phyloP scores from a whole-genome alignment of 2,329 filamentous ascomycete species.

The Canariomyces notabilis region DNA sequence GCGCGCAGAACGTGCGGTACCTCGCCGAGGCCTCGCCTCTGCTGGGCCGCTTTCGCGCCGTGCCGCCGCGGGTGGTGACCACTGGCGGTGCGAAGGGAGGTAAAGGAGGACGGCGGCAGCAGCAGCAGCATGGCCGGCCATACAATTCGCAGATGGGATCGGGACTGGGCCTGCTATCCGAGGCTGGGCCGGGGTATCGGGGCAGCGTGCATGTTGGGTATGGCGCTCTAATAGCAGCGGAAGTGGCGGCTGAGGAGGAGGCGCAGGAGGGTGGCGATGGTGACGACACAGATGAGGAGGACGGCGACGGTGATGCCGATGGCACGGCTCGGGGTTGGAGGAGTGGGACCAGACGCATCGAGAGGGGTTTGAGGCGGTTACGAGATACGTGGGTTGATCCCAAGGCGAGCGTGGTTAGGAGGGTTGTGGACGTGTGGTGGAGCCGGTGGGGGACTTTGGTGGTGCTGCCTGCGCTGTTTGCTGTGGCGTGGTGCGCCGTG shows the following conservation, averaged over 20 bases:
- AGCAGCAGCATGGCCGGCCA: too few species aligned
- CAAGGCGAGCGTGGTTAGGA: slow-evolving; percentile 52
- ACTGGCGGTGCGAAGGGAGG: not conserved
- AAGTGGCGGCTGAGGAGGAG: slow-evolving; percentile 30
- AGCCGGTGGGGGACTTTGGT: slow-evolving; percentile 57
- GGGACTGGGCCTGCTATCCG: slow-evolving; percentile 38
- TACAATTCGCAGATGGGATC: too few species aligned
- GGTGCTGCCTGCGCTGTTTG: slow-evolving; percentile 55
- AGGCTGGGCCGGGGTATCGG: slow-evolving; percentile 30
- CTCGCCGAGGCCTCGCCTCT: slow-evolving; percentile 52
- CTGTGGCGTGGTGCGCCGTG: slow-evolving; percentile 59
- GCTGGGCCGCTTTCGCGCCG: slow-evolving; percentile 61
- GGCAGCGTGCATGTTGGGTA: slow-evolving; percentile 55
- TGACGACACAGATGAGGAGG: slow-evolving; percentile 28
- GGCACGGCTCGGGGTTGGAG: slow-evolving; percentile 24
- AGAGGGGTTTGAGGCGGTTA: slow-evolving; percentile 32
- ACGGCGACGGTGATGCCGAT: slow-evolving; percentile 27
- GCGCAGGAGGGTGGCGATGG: slow-evolving; percentile 31
- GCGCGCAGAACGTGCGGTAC: slow-evolving; percentile 36
- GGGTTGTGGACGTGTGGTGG: slow-evolving; percentile 59
- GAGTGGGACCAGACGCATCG: slow-evolving; percentile 27
- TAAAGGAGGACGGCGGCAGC: not conserved
- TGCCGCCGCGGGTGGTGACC: slow-evolving; percentile 39
- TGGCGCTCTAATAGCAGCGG: slow-evolving; percentile 46
- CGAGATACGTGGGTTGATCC: slow-evolving; percentile 58